Percentiles rank a stretch among this genome's conserved stretches.
Evolutionary conservation across 805 yeast genomes (phyloP).

Genomic region (Soucietia sequanensis): DNA sequence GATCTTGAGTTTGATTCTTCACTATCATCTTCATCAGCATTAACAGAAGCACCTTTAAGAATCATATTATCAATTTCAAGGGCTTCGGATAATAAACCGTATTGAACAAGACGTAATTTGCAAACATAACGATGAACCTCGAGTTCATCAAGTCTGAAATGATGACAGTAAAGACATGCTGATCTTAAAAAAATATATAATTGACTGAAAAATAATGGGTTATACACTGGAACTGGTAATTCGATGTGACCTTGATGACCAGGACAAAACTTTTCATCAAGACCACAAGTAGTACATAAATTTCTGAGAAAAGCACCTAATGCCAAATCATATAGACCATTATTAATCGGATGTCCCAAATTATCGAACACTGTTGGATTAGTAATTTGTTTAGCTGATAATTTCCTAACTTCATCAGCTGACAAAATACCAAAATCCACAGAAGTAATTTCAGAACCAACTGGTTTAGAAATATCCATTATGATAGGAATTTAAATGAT

Average conservation of each 20-base stretch:
- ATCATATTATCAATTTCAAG: constrained; percentile 67
- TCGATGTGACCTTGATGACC: constrained; percentile 99
- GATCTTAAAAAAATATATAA: constrained; percentile 81
- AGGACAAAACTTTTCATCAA: constrained; percentile 92
- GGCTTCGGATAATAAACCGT: constrained; percentile 82
- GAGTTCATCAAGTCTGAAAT: constrained; percentile 63
- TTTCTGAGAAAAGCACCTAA: constrained; percentile 90
- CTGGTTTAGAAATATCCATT: constrained; percentile 97
- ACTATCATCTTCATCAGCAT: constrained; percentile 50
- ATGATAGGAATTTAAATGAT: constrained; percentile 3
- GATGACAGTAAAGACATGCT: constrained; percentile 87
- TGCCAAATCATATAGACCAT: constrained; percentile 93
- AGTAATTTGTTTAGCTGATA: constrained; percentile 93
- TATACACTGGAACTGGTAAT: constrained; percentile 92
- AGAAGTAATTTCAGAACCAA: constrained; percentile 88
- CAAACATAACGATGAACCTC: constrained; percentile 79
- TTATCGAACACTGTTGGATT: constrained; percentile 96
- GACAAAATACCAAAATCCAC: constrained; percentile 89
- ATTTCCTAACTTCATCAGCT: constrained; percentile 75
- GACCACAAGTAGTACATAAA: constrained; percentile 92
- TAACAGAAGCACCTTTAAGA: constrained; percentile 36
- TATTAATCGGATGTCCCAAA: constrained; percentile 90
- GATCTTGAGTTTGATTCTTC: constrained; percentile 39
- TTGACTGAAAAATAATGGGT: constrained; percentile 91
- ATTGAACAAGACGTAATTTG: constrained; percentile 77